Percentiles rank a stretch among this genome's conserved stretches.
These are phyloP conservation scores for Cyclotella distinguenda DNA, from an alignment of 108 stramenopile species.

Conservation along the genomic window DNA sequence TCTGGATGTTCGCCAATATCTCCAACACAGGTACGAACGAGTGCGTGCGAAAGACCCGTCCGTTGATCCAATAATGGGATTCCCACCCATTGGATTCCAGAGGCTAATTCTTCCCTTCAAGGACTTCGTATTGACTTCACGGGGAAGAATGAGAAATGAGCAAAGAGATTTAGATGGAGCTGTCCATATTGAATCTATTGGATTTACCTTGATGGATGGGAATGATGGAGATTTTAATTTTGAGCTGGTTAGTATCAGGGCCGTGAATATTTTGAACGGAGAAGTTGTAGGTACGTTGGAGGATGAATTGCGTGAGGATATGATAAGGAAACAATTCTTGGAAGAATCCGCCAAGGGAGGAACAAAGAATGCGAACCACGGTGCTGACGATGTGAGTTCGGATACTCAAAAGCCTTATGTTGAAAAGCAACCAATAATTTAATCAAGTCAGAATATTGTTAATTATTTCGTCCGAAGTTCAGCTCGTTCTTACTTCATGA, in stretches of 20 bases:
- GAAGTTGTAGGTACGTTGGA: conserved; percentile 33
- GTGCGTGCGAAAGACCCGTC: conserved; percentile 19
- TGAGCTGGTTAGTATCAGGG: conserved; percentile 73
- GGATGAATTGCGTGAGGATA: conserved; percentile 31
- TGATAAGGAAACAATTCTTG: neutral
- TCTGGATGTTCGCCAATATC: conserved; percentile 28
- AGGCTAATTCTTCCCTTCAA: conserved; percentile 60
- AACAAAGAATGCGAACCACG: neutral
- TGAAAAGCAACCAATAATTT: conserved; percentile 1
- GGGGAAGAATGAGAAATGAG: conserved; percentile 56
- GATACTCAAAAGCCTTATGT: neutral
- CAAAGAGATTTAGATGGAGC: conserved; percentile 68
- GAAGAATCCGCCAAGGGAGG: neutral
- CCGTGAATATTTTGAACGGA: conserved; percentile 59
- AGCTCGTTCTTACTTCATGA: neutral
- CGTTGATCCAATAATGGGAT: conserved; percentile 28
- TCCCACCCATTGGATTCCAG: conserved; percentile 38
- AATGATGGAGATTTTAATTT: conserved; percentile 76
- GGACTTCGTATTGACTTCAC: conserved; percentile 64
- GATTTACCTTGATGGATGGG: conserved; percentile 84
- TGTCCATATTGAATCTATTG: conserved; percentile 65
- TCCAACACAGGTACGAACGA: conserved; percentile 13
- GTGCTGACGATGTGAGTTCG: neutral
- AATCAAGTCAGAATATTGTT: too few species aligned
- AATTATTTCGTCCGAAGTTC: too few species aligned